Conservation (phyloP, 108 stramenopile species). For the Cyclostephanos tholiformis region DNA sequence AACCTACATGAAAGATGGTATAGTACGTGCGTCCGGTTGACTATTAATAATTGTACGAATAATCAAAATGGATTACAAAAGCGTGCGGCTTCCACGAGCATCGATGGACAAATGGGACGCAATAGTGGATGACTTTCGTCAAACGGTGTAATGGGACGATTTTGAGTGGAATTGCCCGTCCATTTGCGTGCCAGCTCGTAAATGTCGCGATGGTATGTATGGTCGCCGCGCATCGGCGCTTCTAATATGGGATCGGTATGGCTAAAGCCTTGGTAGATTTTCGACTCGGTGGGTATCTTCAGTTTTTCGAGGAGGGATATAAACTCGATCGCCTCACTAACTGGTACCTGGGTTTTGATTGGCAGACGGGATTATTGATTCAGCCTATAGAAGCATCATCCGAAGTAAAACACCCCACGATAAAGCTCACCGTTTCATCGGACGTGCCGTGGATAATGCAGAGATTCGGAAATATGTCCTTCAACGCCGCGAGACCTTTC, state of each 20-base stretch:
- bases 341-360: slow-evolving; percentile 35
- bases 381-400: background rate
- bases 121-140: slow-evolving; percentile 34
- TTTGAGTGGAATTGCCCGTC: slow-evolving; percentile 23
- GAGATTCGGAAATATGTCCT: slow-evolving; percentile 52
- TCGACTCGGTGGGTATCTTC: slow-evolving; percentile 20
- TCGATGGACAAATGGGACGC: slow-evolving; percentile 28
- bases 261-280: slow-evolving; percentile 58
- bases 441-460: slow-evolving; percentile 55
- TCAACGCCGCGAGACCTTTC: slow-evolving; percentile 9
- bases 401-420: background rate
- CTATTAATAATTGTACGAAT: no score
- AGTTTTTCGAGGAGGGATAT: slow-evolving; percentile 28
- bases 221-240: slow-evolving; percentile 63
- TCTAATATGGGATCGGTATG: slow-evolving; percentile 78
- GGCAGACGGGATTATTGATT: background rate
- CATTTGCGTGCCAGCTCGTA: slow-evolving; percentile 50
- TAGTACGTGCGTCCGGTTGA: background rate
- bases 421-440: slow-evolving; percentile 54
- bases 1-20: background rate
- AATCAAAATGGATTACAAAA: slow-evolving; percentile 41
- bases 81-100: slow-evolving; percentile 35
- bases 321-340: slow-evolving; percentile 46
- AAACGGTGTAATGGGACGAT: slow-evolving; percentile 4
- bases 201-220: slow-evolving; percentile 67